These are phyloP conservation scores for Trametes cingulata DNA, from an alignment of 768 basidiomycete genomes.

Conservation along the genomic window DNA sequence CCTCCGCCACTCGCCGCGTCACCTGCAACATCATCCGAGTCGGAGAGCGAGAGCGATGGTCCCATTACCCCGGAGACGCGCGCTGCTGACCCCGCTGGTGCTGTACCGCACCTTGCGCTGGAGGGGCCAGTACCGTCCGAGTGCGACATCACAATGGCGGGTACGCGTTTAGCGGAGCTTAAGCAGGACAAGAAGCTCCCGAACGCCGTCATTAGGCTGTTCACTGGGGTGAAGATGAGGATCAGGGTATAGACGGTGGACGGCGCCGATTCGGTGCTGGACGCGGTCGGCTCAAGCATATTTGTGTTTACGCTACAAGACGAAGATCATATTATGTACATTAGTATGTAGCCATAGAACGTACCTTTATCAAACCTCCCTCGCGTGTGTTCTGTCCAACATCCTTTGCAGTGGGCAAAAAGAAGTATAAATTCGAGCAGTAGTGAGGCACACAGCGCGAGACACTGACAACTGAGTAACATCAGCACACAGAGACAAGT, in stretches of 20 bases:
- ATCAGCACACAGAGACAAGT: neutral
- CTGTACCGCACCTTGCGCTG: constrained; percentile 21
- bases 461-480: neutral
- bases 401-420: neutral
- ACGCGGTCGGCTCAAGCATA: constrained; percentile 1
- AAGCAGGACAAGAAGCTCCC: constrained; percentile 1
- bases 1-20: constrained; percentile 1
- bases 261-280: constrained; percentile 9
- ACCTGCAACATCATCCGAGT: neutral
- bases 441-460: neutral
- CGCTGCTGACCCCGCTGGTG: constrained; percentile 4
- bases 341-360: constrained; percentile 2
- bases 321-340: neutral
- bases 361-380: neutral
- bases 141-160: constrained; percentile 10
- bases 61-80: constrained; percentile 24
- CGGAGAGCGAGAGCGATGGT: constrained; percentile 19
- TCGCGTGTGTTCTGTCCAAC: too few relatives aligned
- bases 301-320: neutral
- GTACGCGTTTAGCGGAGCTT: constrained; percentile 10
- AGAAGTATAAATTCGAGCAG: constrained; percentile 6
- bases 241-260: neutral
- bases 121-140: constrained; percentile 4
- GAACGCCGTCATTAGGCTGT: neutral
- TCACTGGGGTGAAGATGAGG: constrained; percentile 6